Evolutionary conservation across 2,329 filamentous ascomycete species (phyloP).

Genomic region (Cladosporium sp.): DNA sequence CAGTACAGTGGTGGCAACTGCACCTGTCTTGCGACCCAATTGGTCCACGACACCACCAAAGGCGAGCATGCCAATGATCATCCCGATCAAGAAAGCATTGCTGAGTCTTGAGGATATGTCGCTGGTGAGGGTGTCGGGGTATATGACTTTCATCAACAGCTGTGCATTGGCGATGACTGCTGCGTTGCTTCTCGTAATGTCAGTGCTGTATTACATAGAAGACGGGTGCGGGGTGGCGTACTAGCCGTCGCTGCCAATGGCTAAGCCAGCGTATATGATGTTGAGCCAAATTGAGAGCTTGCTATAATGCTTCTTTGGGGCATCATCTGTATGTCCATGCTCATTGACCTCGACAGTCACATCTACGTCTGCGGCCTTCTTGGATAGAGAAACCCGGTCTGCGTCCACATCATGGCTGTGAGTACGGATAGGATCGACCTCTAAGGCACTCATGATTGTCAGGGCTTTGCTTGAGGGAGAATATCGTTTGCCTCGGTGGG

Average conservation of each 20-base stretch:
- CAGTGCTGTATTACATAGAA: background rate
- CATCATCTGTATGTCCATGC: slow-evolving; percentile 14
- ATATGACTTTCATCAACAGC: slow-evolving; percentile 30
- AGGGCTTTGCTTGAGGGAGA: background rate
- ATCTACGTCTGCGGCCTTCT: background rate
- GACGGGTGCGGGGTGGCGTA: background rate
- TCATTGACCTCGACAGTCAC: slow-evolving; percentile 19
- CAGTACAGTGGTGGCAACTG: slow-evolving; percentile 31
- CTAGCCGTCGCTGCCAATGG: slow-evolving; percentile 34
- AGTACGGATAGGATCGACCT: background rate
- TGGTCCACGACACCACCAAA: slow-evolving; percentile 33
- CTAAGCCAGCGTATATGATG: slow-evolving; percentile 33
- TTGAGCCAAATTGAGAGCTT: slow-evolving; percentile 32
- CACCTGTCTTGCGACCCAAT: slow-evolving; percentile 32
- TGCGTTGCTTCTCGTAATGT: slow-evolving; percentile 21
- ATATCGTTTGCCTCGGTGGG: background rate
- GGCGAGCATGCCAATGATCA: slow-evolving; percentile 33
- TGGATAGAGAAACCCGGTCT: background rate
- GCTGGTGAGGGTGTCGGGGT: slow-evolving; percentile 29
- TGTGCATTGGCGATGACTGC: slow-evolving; percentile 34
- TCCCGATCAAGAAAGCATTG: slow-evolving; percentile 34
- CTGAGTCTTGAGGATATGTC: slow-evolving; percentile 30
- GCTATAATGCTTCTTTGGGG: slow-evolving; percentile 19
- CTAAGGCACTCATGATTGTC: background rate
- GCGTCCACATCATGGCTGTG: background rate